A percentile compares a stretch with the other conserved stretches of the same genome.
phyloP scores from a whole-genome alignment of 129 eudicot genomes.

The Silybum marianum region DNA sequence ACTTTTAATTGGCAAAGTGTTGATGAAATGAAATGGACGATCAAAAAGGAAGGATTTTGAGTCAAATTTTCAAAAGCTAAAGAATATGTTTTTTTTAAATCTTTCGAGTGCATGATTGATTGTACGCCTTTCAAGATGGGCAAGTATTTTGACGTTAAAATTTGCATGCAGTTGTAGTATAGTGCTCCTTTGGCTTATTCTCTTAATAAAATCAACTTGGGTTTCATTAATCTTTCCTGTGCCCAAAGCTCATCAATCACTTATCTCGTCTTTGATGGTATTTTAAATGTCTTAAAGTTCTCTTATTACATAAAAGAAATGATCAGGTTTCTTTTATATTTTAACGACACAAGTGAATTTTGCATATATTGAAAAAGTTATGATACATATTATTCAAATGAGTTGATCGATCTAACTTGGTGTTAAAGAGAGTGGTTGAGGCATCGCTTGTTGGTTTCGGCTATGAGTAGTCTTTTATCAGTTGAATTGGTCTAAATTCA shows the following conservation, averaged over 20 bases:
- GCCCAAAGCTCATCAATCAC: background rate
- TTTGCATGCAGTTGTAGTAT: background rate
- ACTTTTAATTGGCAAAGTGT: background rate
- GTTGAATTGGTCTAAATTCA: too few species aligned
- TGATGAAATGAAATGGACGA: slow-evolving; percentile 6
- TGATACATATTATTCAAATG: too few species aligned
- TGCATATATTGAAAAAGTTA: background rate
- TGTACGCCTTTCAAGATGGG: background rate
- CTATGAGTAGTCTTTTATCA: too few species aligned
- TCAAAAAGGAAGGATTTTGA: slow-evolving; percentile 1
- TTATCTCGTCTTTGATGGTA: background rate
- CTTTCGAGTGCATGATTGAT: slow-evolving; percentile 1
- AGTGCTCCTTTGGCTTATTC: slow-evolving; percentile 2
- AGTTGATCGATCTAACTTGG: too few species aligned
- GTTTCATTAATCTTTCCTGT: too few species aligned
- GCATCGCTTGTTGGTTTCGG: too few species aligned
- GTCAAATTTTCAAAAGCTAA: slow-evolving; percentile 1
- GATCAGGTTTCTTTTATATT: too few species aligned
- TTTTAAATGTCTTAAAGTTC: background rate
- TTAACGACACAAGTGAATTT: background rate
- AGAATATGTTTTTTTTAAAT: background rate
- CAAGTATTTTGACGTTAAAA: background rate
- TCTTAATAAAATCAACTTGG: background rate
- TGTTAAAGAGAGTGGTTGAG: too few species aligned
- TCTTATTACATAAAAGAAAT: too few species aligned